Base-by-base conservation (phyloP, 495 filamentous ascomycete species). In the Aspergillus haitiensis region DNA sequence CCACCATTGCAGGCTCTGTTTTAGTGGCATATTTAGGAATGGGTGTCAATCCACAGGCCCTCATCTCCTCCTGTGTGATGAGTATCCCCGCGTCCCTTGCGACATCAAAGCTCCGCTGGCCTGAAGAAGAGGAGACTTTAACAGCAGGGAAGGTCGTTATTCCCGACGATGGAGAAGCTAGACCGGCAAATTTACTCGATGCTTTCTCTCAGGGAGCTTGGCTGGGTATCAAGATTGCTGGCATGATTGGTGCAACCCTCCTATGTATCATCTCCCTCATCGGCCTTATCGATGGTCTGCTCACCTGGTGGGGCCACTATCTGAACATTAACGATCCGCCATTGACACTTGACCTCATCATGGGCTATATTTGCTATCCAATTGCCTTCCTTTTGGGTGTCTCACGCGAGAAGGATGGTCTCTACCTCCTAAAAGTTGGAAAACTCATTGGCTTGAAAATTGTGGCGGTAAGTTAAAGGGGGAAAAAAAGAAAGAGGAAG, bases 11-110 rank as follows among this genome's bases (percentile, higher is more conserved):
- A 15, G 90, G 90, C 42, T 85, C 81, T 64, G 91, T 96, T 32
- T 74, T 97, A 15, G 84, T 93, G 33, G 90, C 88, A 11, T 94
- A 92, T 67, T 88, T 93, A 57, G 75, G 79, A 11, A 85, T 96
- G 66, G 91, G 91, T 35, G 78, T 96, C 54, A 92, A 88, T 69
- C 78, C 90, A 0, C 86, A 93, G 68, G 92, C 92, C 3, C 80
- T 97, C n/a, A 86, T 97, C 48, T 94, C 90, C n/a, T 88, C 88
- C 40, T 80, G 78, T 56, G 90, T 96, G 63, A 97, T 97, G 92
- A 90, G 86, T 50, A 96, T 96, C 61, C 92, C 92, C 0, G 90
- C 91, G 0, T 93, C 89, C 2, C 79, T 97, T 9, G 91, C 92
- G 16, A 83, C 90, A 34, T 93, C 89, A 45, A 96, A 96, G 72